Percentiles rank a stretch among this genome's conserved stretches.
Evolutionary conservation across 352 stramenopile genomes (phyloP).

Genomic region (Globisporangium emineosum): DNA sequence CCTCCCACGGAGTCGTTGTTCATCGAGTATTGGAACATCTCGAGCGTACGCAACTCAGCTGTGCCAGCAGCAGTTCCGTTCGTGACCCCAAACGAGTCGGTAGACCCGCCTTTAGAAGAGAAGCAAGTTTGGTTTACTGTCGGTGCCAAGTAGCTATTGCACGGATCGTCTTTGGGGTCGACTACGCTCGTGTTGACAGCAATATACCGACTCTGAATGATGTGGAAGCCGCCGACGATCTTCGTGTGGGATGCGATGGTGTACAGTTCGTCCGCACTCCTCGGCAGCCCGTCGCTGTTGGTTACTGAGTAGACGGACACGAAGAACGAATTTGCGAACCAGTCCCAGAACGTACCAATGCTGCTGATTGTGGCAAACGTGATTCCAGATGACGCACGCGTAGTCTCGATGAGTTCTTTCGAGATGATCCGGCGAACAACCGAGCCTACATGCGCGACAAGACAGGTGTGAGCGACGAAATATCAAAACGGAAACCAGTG

Average conservation of each 20-base stretch:
- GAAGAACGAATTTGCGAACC: constrained; percentile 62
- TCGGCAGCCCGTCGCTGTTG: constrained; percentile 23
- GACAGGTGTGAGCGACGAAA: not conserved
- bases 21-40: constrained; percentile 56
- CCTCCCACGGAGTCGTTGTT: constrained; percentile 37
- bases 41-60: constrained; percentile 29
- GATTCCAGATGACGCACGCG: constrained; percentile 29
- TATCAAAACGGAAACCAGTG: not conserved
- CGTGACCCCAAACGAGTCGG: constrained; percentile 29
- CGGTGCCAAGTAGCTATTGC: constrained; percentile 41
- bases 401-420: constrained; percentile 43
- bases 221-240: constrained; percentile 66
- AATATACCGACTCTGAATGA: constrained; percentile 48
- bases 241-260: constrained; percentile 60
- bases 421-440: constrained; percentile 54
- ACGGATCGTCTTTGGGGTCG: constrained; percentile 33
- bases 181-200: constrained; percentile 42
- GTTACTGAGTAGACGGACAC: constrained; percentile 37
- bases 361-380: constrained; percentile 45
- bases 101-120: constrained; percentile 30
- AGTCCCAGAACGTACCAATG: constrained; percentile 46
- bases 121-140: constrained; percentile 43
- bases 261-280: constrained; percentile 32
- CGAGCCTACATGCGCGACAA: constrained; percentile 29
- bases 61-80: constrained; percentile 33